Evolutionary conservation across 129 eudicot species (phyloP), one percentile per base, ranked within the genome.

Genomic region (Artemisia argyi): DNA sequence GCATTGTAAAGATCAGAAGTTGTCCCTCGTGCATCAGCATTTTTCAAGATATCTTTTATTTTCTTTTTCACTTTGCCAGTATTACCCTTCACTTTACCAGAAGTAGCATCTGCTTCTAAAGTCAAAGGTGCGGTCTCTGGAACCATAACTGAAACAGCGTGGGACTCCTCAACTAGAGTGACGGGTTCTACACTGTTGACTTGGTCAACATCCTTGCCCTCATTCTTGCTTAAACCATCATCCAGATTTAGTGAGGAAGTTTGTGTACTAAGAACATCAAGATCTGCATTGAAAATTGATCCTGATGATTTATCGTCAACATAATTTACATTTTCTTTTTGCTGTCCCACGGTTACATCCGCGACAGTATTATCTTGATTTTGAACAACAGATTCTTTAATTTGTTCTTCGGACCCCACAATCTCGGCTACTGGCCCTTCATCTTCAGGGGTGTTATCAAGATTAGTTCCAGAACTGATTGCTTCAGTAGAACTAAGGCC

Each of bases 1-100:
- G 99, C 99, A 78, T 73, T 82, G 58, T 90, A 94, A 47, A 88
- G 91, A 74, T 90, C 96, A 73, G 98, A 79, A 56, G 91, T 88
- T 44, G 97, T 75, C 57, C 91, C 97, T 9, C 77, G 80, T 65
- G 91, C 93, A 77, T 90, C 97, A 28, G 97, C 96, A 52, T 79
- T 94, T 71, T 81, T 83, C 69, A 84, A 57, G 69, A 87, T 68
- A 20, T 94, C 97, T 65, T 81, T 94, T 60, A 59, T 77, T 57
- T 81, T 86, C 78, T 81, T 88, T 80, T 78, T 94, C 42, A 78
- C 86, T 71, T 76, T 84, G 50, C 81, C 12, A 11, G 58, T 61
- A 65, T 69, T 77, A 81, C 67, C 75, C 78, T 78, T 89, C 53
- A 74, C 64, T 66, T 79, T 80, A 76, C 75, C 66, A 64, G 82